Percentiles rank a stretch among this genome's conserved stretches.
Evolutionary conservation across 169 alveolate genomes (phyloP).

Genomic region (Plasmodium billcollinsi): DNA sequence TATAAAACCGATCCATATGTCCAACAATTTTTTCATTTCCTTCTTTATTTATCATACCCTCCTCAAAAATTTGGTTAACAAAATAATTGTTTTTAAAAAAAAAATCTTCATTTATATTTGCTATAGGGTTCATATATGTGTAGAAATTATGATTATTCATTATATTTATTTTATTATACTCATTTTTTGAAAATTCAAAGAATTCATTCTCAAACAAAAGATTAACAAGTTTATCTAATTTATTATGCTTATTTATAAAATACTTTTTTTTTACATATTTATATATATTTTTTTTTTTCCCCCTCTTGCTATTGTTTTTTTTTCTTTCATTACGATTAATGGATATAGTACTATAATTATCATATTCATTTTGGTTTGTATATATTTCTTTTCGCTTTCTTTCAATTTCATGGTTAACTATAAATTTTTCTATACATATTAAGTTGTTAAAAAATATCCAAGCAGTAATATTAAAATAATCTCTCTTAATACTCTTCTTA

Average conservation of each 20-base stretch:
- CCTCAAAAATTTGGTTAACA: slow-evolving; percentile 26
- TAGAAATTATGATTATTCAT: slow-evolving; percentile 13
- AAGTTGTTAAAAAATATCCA: slow-evolving; percentile 47
- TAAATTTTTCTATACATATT: slow-evolving; percentile 28
- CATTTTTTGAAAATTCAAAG: slow-evolving; percentile 2
- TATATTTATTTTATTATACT: background rate
- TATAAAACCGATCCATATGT: background rate
- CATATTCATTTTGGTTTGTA: background rate
- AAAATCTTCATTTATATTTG: slow-evolving; percentile 20
- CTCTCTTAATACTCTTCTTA: slow-evolving; percentile 41
- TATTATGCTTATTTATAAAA: slow-evolving; percentile 22
- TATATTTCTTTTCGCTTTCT: background rate
- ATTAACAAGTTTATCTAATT: slow-evolving; percentile 10
- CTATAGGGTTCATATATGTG: slow-evolving; percentile 45
- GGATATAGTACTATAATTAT: background rate
- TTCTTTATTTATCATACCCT: background rate
- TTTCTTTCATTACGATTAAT: background rate
- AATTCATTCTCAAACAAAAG: slow-evolving; percentile 30
- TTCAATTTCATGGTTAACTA: background rate
- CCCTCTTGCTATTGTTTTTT: too few relatives aligned
- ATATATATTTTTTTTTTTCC: background rate
- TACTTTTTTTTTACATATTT: slow-evolving; percentile 9
- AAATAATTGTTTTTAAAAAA: slow-evolving; percentile 44
- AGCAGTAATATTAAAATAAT: slow-evolving; percentile 39
- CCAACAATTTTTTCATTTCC: background rate